These are phyloP conservation scores for Phalaenopsis hybrid DNA, from an alignment of 116 monocot genomes.

Conservation along the genomic window DNA sequence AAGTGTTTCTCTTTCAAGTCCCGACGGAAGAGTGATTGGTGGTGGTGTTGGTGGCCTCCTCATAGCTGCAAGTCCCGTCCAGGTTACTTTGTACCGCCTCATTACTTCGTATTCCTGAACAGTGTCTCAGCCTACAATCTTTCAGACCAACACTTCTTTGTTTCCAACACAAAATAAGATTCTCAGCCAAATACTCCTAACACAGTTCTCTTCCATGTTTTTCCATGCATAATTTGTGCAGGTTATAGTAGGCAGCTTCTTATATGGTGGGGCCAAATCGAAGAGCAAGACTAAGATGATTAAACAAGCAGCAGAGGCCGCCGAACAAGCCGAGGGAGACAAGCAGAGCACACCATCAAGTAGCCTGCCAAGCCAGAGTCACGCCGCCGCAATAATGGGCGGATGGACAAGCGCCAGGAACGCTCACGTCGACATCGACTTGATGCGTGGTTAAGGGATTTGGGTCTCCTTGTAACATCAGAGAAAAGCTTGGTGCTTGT, in stretches of 20 bases:
- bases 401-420: slow-evolving; percentile 28
- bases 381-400: slow-evolving; percentile 3
- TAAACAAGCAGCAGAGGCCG: slow-evolving; percentile 5
- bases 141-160: no score
- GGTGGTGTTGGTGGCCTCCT: slow-evolving; percentile 69
- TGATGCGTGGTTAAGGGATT: slow-evolving; percentile 18
- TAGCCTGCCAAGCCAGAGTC: slow-evolving; percentile 5
- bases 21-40: slow-evolving; percentile 74
- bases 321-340: slow-evolving; percentile 5
- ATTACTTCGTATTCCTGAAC: background rate
- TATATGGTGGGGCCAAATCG: slow-evolving; percentile 28
- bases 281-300: slow-evolving; percentile 35
- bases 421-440: slow-evolving; percentile 29
- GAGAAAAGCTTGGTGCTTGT: background rate
- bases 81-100: slow-evolving; percentile 21
- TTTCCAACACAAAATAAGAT: background rate
- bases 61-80: slow-evolving; percentile 69
- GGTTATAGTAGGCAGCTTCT: slow-evolving; percentile 67
- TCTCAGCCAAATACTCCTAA: no score
- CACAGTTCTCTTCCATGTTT: background rate
- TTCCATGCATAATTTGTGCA: slow-evolving; percentile 11
- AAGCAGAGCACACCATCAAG: slow-evolving; percentile 13
- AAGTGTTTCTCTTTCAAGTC: slow-evolving; percentile 59
- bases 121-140: no score
- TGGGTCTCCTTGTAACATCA: background rate